These are phyloP conservation scores for Sistotremastrum suecicum DNA, from an alignment of 768 basidiomycete species.

Conservation along the genomic window DNA sequence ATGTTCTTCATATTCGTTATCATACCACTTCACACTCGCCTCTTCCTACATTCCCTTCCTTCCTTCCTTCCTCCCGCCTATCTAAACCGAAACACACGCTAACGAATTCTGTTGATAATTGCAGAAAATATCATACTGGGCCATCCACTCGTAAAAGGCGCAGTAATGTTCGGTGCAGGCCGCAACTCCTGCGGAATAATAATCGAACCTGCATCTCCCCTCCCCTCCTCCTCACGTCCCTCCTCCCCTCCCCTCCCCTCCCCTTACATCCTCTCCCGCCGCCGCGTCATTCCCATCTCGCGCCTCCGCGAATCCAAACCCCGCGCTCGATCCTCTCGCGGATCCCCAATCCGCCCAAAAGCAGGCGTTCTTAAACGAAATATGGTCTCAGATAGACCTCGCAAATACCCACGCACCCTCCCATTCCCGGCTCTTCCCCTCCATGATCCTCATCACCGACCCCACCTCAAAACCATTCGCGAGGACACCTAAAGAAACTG, in stretches of 20 bases:
- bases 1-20: too few species aligned
- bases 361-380: too few species aligned
- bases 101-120: slow-evolving; percentile 1
- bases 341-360: too few species aligned
- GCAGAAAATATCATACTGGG: slow-evolving; percentile 25
- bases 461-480: slow-evolving; percentile 25
- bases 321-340: too few species aligned
- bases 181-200: slow-evolving; percentile 23
- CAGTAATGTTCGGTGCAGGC: slow-evolving; percentile 26
- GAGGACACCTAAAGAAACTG: slow-evolving; percentile 27
- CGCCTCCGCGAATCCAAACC: too few species aligned
- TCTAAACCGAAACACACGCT: background rate
- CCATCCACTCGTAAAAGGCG: slow-evolving; percentile 15
- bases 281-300: slow-evolving; percentile 19
- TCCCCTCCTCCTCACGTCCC: slow-evolving; percentile 31
- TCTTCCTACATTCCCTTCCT: too few species aligned
- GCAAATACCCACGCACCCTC: slow-evolving; percentile 28
- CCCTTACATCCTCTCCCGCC: slow-evolving; percentile 26
- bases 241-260: slow-evolving; percentile 25
- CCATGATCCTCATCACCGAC: slow-evolving; percentile 30
- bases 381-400: slow-evolving; percentile 15
- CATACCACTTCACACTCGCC: too few species aligned
- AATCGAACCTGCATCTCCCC: slow-evolving; percentile 27
- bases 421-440: slow-evolving; percentile 28
- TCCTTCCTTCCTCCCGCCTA: background rate